Conservation (phyloP, 2,329 filamentous ascomycete genomes). For the Aspergillus niger region DNA sequence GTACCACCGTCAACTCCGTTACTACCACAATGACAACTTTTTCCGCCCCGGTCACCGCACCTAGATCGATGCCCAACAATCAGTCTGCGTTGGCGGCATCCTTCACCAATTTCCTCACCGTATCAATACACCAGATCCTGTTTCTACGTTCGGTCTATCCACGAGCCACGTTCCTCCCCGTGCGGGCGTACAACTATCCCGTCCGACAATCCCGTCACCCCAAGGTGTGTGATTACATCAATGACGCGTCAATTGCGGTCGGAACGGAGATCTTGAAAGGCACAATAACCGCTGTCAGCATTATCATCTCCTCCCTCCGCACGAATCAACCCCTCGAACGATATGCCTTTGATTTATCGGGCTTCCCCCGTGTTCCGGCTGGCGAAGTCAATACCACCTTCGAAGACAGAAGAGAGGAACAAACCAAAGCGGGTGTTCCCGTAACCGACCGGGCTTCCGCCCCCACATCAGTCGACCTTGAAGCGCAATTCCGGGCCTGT, state of each 20-base stretch:
- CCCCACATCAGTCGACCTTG: conserved; percentile 45
- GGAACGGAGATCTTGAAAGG: conserved; percentile 67
- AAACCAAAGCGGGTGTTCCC: conserved; percentile 33
- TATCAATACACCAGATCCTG: conserved; percentile 82
- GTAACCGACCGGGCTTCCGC: conserved; percentile 31
- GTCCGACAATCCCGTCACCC: conserved; percentile 86
- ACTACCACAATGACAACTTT: conserved; percentile 44
- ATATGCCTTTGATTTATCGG: conserved; percentile 62
- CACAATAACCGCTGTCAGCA: conserved; percentile 56
- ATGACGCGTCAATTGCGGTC: conserved; percentile 74
- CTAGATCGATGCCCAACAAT: conserved; percentile 49
- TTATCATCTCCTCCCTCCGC: conserved; percentile 57
- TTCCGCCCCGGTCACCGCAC: conserved; percentile 43
- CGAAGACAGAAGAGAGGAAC: conserved; percentile 43
- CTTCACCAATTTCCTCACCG: conserved; percentile 78
- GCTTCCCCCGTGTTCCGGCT: conserved; percentile 54
- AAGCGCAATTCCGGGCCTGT: conserved; percentile 53
- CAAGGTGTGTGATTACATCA: conserved; percentile 81
- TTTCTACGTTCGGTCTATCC: conserved; percentile 83
- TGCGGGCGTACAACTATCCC: conserved; percentile 78
- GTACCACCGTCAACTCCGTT: conserved; percentile 34
- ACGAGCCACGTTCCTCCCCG: conserved; percentile 71
- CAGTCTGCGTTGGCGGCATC: conserved; percentile 64
- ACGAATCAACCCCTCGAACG: conserved; percentile 59
- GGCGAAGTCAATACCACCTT: conserved; percentile 56